Base-by-base conservation (phyloP, 805 yeast species). In the Ogataea chonburiensis region DNA sequence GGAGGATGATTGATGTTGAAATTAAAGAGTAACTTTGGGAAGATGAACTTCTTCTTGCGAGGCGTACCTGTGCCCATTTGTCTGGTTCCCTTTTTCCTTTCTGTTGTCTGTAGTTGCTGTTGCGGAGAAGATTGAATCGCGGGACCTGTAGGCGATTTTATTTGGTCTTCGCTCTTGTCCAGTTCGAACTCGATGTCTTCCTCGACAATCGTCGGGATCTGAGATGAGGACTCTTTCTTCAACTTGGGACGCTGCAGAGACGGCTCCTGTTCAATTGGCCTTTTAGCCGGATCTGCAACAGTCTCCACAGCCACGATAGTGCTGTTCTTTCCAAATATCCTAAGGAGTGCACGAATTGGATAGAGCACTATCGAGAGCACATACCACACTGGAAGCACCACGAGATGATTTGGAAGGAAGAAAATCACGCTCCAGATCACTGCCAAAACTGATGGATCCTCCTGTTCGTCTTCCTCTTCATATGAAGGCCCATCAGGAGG, bases 361-460 rank as follows among this genome's bases (percentile, higher is more conserved):
- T 70, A 75, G 2, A 79, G 68, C 5, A 75, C 38, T n/a, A 80
- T 42, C 33, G 62, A 66, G 73, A 84, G 69, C 2, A 71, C 27
- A 31, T 70, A 63, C 4, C 61, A 42, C 11, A 76, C 38, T 2
- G 89, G 88, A 38, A 68, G 70, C n/a, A 73, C 43, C 4, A 81
- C 44, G 5, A 80, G 34, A 25, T 68, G 47, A 42, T 73, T 69
- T 7, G 83, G 81, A 1, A 76, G 31, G 42, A 72, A 77, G 20
- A 72, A 47, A 26, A 73, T 19, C 5, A 64, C 46, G 8, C 50
- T 48, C 51, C 63, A 46, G 5, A 60, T 7, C 15, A 46, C 17
- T 14, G 41, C 33, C 8, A 52, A 17, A 8, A 50, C 20, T 15
- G 53, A 37, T 22, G 29, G 34, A 16, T 47, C 46, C 21, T 33